Conservation (phyloP, 805 yeast genomes). For the Teunomyces funiuensis region DNA sequence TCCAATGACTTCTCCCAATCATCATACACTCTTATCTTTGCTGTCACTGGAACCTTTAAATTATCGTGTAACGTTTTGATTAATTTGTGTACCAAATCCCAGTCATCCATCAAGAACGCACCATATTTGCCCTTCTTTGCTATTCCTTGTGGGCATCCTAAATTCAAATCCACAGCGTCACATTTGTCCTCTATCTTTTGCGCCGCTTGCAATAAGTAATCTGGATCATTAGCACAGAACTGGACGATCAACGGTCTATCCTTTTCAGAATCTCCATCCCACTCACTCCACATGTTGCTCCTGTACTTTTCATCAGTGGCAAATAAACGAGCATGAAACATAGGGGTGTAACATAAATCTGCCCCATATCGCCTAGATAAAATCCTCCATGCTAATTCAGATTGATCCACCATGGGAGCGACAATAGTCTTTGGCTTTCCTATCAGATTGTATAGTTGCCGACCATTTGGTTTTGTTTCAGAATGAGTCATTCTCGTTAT, state of each 20-base stretch:
- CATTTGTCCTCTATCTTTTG: constrained; percentile 74
- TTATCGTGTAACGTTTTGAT: constrained; percentile 74
- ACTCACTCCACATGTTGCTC: constrained; percentile 61
- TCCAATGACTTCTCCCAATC: constrained; percentile 78
- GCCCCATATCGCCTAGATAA: constrained; percentile 89
- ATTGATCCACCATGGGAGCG: constrained; percentile 98
- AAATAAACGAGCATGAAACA: constrained; percentile 91
- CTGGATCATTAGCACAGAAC: constrained; percentile 96
- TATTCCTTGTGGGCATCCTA: constrained; percentile 98
- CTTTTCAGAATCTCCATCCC: constrained; percentile 63
- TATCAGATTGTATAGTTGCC: constrained; percentile 65
- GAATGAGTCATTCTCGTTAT: not conserved
- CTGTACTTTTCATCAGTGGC: constrained; percentile 84
- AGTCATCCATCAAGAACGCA: constrained; percentile 94
- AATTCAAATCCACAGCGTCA: constrained; percentile 92
- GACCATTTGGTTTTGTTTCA: constrained; percentile 44
- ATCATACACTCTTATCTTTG: constrained; percentile 88
- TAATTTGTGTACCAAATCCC: constrained; percentile 75
- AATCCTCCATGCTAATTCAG: constrained; percentile 93
- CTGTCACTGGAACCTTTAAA: constrained; percentile 86
- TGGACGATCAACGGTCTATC: constrained; percentile 93
- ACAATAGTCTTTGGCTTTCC: constrained; percentile 82
- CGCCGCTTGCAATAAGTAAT: constrained; percentile 78
- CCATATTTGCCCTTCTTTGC: constrained; percentile 96
- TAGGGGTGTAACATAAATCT: constrained; percentile 90